Evolutionary conservation across 305 asterid species (phyloP), one percentile per base, ranked within the genome.

Genomic region (Stenogyne calaminthoides): DNA sequence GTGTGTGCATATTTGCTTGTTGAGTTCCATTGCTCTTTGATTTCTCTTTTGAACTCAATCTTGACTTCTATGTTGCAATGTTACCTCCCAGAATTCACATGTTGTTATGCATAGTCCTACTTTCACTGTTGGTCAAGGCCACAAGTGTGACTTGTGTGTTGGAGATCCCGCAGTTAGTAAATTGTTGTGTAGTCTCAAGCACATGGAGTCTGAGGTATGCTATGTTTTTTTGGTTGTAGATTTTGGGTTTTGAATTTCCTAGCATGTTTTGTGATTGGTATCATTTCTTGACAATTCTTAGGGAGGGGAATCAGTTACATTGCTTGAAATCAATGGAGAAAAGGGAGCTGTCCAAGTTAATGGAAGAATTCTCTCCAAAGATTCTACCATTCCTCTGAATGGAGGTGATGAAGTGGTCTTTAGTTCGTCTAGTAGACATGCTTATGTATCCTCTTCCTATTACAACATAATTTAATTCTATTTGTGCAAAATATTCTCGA

Each of bases 401-500:
- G 96, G 85, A 80, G 98, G 99, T 37, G 98, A 92, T 80, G 96
- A 92, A 84, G 89, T 95, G 84, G 85, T 90, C 57, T 92, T 95
- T 71, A 80, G 90, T 86, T 89, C 88, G 3, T 81, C 90, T 46
- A 90, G 80, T 20, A 82, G 76, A 77, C 96, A 95, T 84, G 92
- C 93, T 70, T 95, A 95, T 75, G 98, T 95, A 95, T 95, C 99
- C 98, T 87, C 72, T 76, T 95, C 99, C 98, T 87, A 73, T 76
- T 42, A 8, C 81, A 40, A 22, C 54, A 77, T 37, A 60, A 56
- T 20, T 76, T 74, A 12, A 51, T 55, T 81, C 42, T 58, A 37
- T 19, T 18, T 67, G n/a, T 64, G 62, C 15, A 5, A 25, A 25
- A 20, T 5, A 34, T 52, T 54, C 27, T 27, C 70, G 72, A 82